Percentiles rank a stretch among this genome's conserved stretches.
Conservation (phyloP, 768 basidiomycete genomes). For the Podaxis sp. region DNA sequence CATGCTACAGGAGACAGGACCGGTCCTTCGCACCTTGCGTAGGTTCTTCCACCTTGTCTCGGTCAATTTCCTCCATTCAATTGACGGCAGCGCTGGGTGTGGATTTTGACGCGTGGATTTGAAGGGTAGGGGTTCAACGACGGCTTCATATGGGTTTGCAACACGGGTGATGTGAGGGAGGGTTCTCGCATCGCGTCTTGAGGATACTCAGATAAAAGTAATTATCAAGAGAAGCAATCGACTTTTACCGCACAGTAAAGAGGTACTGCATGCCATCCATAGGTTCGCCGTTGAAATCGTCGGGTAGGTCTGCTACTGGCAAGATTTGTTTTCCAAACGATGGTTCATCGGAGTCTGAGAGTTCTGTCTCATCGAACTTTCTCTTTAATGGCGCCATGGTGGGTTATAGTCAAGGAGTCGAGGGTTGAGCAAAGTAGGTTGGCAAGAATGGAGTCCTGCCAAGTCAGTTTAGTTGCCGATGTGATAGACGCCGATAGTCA, state of each 20-base stretch:
- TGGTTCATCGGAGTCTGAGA: constrained; percentile 60
- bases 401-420: not conserved
- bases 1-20: not conserved
- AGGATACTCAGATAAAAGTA: not conserved
- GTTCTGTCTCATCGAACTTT: constrained; percentile 35
- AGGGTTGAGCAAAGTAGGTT: not conserved
- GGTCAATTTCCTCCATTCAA: constrained; percentile 64
- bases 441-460: not conserved
- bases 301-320: constrained; percentile 79
- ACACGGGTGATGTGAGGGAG: constrained; percentile 67
- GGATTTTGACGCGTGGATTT: constrained; percentile 19
- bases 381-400: constrained; percentile 46
- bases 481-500: constrained; percentile 10
- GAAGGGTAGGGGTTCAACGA: constrained; percentile 23
- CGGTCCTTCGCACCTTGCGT: constrained; percentile 43
- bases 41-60: constrained; percentile 63
- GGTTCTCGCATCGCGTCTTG: constrained; percentile 67
- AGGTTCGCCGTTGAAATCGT: constrained; percentile 62
- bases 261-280: constrained; percentile 77
- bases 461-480: not conserved
- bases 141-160: constrained; percentile 62
- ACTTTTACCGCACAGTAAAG: constrained; percentile 70
- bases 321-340: constrained; percentile 68
- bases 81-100: constrained; percentile 51
- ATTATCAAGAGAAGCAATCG: not conserved